phyloP scores from a whole-genome alignment of 176 grass and related monocot genomes.

The Ensete glaucum region DNA sequence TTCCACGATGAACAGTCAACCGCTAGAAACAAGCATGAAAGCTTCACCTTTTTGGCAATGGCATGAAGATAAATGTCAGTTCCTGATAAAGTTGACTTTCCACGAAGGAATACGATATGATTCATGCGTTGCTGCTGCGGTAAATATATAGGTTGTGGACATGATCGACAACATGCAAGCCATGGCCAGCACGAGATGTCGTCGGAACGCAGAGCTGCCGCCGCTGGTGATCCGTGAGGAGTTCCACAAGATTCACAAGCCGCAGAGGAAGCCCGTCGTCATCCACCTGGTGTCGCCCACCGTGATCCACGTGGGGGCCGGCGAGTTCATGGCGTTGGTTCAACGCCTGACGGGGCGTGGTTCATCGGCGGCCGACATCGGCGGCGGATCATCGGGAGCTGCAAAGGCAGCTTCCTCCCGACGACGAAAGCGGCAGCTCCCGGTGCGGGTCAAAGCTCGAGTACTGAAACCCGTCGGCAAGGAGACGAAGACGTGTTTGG shows the following conservation, averaged over 20 bases:
- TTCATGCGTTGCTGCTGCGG: too few relatives aligned
- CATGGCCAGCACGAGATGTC: background rate
- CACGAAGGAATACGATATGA: too few relatives aligned
- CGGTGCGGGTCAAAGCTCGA: background rate
- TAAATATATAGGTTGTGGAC: too few relatives aligned
- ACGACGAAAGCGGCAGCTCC: background rate
- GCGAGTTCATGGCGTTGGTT: constrained; percentile 2
- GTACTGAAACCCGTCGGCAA: background rate
- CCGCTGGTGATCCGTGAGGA: too few relatives aligned
- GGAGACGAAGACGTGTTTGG: background rate
- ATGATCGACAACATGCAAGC: too few relatives aligned
- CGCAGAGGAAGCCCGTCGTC: background rate
- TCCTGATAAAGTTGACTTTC: too few relatives aligned
- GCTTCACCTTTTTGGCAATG: too few relatives aligned
- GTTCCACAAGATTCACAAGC: background rate
- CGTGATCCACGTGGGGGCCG: background rate
- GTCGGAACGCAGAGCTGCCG: background rate
- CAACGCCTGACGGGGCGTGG: background rate
- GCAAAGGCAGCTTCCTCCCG: background rate
- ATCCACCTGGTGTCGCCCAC: background rate
- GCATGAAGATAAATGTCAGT: too few relatives aligned
- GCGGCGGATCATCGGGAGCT: background rate
- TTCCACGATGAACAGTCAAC: background rate
- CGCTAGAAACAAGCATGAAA: too few relatives aligned
- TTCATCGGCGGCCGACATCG: background rate